Percentiles rank a stretch among this genome's conserved stretches.
Conservation (phyloP, 2,329 filamentous ascomycete species). For the Myriosclerotinia scirpicola region DNA sequence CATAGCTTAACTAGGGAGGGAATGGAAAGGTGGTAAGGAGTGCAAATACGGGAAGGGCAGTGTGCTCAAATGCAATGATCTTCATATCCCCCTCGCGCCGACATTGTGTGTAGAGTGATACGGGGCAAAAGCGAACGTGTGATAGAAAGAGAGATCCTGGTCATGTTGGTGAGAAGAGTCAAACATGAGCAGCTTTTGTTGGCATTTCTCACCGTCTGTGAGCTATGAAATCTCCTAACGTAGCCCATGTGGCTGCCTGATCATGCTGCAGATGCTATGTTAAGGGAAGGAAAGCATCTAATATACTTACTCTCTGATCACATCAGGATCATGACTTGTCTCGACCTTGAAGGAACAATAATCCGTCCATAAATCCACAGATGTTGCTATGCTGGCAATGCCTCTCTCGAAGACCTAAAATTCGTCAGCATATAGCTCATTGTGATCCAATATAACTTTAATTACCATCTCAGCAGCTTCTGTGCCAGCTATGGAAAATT, state of each 20-base stretch:
- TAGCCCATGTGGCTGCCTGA: constrained; percentile 33
- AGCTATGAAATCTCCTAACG: constrained; percentile 46
- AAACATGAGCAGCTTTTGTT: constrained; percentile 56
- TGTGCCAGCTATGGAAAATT: constrained; percentile 94
- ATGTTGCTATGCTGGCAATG: constrained; percentile 87
- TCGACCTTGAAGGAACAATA: constrained; percentile 98
- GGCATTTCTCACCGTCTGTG: constrained; percentile 70
- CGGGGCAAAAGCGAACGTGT: constrained; percentile 47
- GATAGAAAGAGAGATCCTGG: constrained; percentile 58
- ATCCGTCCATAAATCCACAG: constrained; percentile 94
- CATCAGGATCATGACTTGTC: constrained; percentile 88
- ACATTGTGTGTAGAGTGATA: constrained; percentile 42
- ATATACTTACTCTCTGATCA: constrained; percentile 99
- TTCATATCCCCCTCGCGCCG: constrained; percentile 49
- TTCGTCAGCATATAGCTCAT: constrained; percentile 33
- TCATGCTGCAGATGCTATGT: constrained; percentile 49
- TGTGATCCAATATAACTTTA: constrained; percentile 15
- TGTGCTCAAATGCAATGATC: constrained; percentile 51
- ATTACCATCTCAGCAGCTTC: constrained; percentile 95
- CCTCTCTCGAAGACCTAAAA: constrained; percentile 88
- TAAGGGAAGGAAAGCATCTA: constrained; percentile 66
- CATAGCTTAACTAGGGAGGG: constrained; percentile 30
- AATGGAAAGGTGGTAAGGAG: constrained; percentile 46
- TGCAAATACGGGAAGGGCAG: constrained; percentile 62
- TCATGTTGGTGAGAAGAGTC: constrained; percentile 64